Evolutionary conservation across 106 monocot genomes (phyloP).

Genomic region (Apostasia shenzhenica): DNA sequence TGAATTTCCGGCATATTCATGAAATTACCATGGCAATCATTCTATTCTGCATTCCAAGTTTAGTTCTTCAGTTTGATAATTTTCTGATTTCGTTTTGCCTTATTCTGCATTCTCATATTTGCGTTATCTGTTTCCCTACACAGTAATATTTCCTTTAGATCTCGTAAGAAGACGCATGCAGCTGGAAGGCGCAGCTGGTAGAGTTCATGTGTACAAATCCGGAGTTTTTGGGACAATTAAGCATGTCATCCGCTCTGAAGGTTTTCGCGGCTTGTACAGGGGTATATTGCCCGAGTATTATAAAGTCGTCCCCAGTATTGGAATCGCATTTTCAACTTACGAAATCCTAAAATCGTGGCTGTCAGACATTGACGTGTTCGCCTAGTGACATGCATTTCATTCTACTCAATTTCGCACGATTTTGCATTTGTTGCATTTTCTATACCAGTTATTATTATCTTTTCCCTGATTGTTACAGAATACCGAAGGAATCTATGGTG

Average conservation of each 20-base stretch:
- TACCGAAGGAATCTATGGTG: neutral
- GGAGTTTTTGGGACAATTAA: constrained; percentile 53
- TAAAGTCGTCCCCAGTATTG: constrained; percentile 74
- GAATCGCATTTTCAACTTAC: constrained; percentile 85
- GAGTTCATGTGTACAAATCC: constrained; percentile 54
- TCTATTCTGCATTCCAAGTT: too few relatives aligned
- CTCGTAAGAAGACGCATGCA: constrained; percentile 78
- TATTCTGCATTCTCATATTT: too few relatives aligned
- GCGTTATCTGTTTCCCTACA: too few relatives aligned
- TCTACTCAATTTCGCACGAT: neutral
- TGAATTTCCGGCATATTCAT: too few relatives aligned
- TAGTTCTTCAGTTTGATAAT: too few relatives aligned
- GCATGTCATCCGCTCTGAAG: constrained; percentile 59
- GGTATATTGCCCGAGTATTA: constrained; percentile 80
- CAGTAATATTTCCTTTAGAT: constrained; percentile 85
- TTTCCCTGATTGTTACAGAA: too few relatives aligned
- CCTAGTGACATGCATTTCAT: neutral
- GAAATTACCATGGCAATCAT: too few relatives aligned
- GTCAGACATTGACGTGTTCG: neutral
- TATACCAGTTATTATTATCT: too few relatives aligned
- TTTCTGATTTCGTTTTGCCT: too few relatives aligned
- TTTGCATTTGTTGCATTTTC: too few relatives aligned
- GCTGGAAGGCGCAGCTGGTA: constrained; percentile 69
- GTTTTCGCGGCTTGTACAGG: constrained; percentile 68
- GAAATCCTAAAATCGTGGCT: constrained; percentile 44